phyloP scores from a whole-genome alignment of 768 basidiomycete species.

The Suillus occidentalis region DNA sequence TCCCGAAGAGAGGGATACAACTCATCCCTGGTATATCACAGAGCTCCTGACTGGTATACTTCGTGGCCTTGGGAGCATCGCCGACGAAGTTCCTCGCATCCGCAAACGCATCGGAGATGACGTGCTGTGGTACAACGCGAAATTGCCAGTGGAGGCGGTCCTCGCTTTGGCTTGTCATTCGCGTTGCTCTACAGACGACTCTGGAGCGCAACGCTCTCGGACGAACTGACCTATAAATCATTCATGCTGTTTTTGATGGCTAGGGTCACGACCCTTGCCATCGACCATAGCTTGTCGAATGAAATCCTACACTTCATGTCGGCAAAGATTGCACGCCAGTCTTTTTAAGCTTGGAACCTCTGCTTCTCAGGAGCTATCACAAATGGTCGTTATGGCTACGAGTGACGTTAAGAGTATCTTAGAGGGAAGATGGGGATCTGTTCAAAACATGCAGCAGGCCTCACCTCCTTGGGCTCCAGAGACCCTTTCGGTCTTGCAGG shows the following conservation, averaged over 20 bases:
- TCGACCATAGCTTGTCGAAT: slow-evolving; percentile 17
- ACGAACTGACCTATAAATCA: slow-evolving; percentile 27
- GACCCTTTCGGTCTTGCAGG: slow-evolving; percentile 26
- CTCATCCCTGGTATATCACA: slow-evolving; percentile 49
- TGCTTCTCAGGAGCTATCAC: slow-evolving; percentile 18
- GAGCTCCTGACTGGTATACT: slow-evolving; percentile 48
- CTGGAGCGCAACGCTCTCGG: slow-evolving; percentile 20
- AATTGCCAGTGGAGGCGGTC: slow-evolving; percentile 51
- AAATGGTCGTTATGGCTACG: slow-evolving; percentile 9
- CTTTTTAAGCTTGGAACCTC: slow-evolving; percentile 36
- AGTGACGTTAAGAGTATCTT: slow-evolving; percentile 21
- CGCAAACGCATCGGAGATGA: slow-evolving; percentile 49
- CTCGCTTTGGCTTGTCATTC: slow-evolving; percentile 49
- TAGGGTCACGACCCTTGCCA: slow-evolving; percentile 14
- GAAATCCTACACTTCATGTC: slow-evolving; percentile 40
- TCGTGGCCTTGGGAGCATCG: slow-evolving; percentile 33
- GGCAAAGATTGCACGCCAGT: slow-evolving; percentile 38
- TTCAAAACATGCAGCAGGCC: slow-evolving; percentile 29
- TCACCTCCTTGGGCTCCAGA: slow-evolving; percentile 34
- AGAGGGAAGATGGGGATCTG: slow-evolving; percentile 35
- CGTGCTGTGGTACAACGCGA: slow-evolving; percentile 41
- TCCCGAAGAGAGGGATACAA: slow-evolving; percentile 28
- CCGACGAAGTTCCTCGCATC: slow-evolving; percentile 27
- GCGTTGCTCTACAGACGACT: slow-evolving; percentile 45
- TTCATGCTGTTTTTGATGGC: slow-evolving; percentile 34